Base-by-base conservation (phyloP, 495 filamentous ascomycete genomes). In the Annulohypoxylon stygium region DNA sequence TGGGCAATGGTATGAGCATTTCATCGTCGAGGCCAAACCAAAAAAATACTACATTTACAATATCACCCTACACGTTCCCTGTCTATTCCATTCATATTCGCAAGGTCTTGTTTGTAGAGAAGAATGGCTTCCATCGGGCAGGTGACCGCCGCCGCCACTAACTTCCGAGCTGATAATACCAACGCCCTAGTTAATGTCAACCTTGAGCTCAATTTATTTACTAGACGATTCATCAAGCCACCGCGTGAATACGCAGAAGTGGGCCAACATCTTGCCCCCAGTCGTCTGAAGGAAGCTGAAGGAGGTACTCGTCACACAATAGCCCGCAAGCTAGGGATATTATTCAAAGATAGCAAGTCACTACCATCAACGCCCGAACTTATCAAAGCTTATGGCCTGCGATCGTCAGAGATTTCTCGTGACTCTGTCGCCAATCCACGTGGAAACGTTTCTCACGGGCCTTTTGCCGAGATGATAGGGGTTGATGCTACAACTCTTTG, bases 401-500 rank as follows among this genome's bases (percentile, higher is more conserved):
- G 83, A 11, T 78, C 72, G 1, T 83, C 81, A 0, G 81, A 83
- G 23, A 81, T 83, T 11, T 50, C 75, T 12, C 51, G 70, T 14
- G n/a, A 16, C 18, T 59, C 55, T 41, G 10, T 36, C 33, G 55
- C 33, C 0, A 59, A 41, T 26, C 55, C 36, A 23, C 55, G 34
- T 12, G 55, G 36, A 4, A 10, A 39, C 18, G 3, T 36, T 0
- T 55, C 51, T 6, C 51, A 55, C 18, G 55, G 55, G 7, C 34
- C 36, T 12, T 59, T 59, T 25, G 36, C 55, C 8, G 47, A 25
- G 10, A 47, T 48, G 51, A 69, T 26, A 41, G 78, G 75, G 11
- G 62, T 65, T 14, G 82, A 83, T 62, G 78, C 68, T n/a, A 82
- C 80, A 2, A 71, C 65, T 1, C 61, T 84, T 16, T 84, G 81